These are phyloP conservation scores for Hevea brasiliensis DNA, from an alignment of 345 rosid genomes.

Conservation along the genomic window DNA sequence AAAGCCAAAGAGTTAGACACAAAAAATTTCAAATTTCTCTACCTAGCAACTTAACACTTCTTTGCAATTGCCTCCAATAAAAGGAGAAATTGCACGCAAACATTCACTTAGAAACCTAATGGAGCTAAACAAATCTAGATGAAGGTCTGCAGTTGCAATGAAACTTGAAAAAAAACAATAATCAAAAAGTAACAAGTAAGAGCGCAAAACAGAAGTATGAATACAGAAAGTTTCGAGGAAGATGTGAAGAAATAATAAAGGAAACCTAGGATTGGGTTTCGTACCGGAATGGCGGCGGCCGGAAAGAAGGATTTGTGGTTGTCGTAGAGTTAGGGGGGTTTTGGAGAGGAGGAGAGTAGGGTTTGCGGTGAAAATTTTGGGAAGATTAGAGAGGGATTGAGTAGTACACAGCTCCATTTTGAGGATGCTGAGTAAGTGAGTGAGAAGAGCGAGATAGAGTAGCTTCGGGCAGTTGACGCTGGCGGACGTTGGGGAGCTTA, in stretches of 20 bases:
- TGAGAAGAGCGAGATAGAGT: not conserved
- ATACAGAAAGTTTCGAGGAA: not conserved
- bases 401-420: conserved; percentile 50
- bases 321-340: conserved; percentile 24
- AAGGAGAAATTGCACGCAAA: too few species aligned
- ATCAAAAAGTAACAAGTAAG: too few species aligned
- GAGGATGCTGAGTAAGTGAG: not conserved
- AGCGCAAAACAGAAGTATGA: not conserved
- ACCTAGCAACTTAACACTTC: not conserved
- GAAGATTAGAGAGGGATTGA: conserved; percentile 27
- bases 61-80: not conserved
- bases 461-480: not conserved
- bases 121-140: too few species aligned
- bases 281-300: conserved; percentile 36
- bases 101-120: too few species aligned
- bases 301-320: conserved; percentile 17
- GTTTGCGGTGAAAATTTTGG: conserved; percentile 23
- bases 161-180: too few species aligned
- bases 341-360: conserved; percentile 13
- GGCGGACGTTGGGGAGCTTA: not conserved
- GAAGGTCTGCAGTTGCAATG: not conserved
- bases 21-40: not conserved
- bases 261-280: conserved; percentile 35
- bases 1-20: not conserved
- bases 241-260: not conserved